Evolutionary conservation across 2,329 filamentous ascomycete species (phyloP).

Genomic region (Coniochaeta hoffmannii): DNA sequence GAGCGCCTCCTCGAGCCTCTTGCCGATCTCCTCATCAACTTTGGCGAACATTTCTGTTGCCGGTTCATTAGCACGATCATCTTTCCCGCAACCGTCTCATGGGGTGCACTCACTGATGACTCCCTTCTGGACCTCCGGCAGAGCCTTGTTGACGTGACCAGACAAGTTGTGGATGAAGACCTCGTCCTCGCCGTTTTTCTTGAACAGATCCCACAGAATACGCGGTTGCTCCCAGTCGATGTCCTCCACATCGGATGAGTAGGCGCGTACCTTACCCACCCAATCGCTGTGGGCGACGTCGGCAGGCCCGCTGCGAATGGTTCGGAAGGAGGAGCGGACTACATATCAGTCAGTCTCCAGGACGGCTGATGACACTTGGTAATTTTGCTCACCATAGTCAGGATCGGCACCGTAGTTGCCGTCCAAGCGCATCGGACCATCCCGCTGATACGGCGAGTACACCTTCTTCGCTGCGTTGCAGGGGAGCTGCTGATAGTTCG

Average conservation of each 20-base stretch:
- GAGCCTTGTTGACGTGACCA: background rate
- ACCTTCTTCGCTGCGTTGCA: slow-evolving; percentile 33
- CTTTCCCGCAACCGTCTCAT: too few relatives aligned
- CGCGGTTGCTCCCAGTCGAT: background rate
- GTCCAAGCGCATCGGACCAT: slow-evolving; percentile 26
- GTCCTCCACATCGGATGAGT: background rate
- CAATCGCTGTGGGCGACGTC: background rate
- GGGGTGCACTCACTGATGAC: background rate
- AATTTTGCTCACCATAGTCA: slow-evolving; percentile 27
- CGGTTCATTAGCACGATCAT: too few relatives aligned
- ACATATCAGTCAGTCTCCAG: background rate
- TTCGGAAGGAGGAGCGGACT: background rate
- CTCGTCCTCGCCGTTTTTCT: slow-evolving; percentile 2
- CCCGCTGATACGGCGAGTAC: slow-evolving; percentile 30
- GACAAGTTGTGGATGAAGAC: slow-evolving; percentile 1
- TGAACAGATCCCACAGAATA: background rate
- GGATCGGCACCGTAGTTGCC: slow-evolving; percentile 38
- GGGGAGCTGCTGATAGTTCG: slow-evolving; percentile 51
- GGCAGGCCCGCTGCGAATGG: background rate
- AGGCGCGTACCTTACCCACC: background rate
- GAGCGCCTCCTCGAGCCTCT: background rate
- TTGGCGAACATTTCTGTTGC: background rate
- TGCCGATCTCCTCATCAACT: background rate
- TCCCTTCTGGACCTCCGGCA: background rate
- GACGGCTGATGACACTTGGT: background rate